Conservation (phyloP, 1,284 basidiomycete genomes). For the Naganishia sp. region DNA sequence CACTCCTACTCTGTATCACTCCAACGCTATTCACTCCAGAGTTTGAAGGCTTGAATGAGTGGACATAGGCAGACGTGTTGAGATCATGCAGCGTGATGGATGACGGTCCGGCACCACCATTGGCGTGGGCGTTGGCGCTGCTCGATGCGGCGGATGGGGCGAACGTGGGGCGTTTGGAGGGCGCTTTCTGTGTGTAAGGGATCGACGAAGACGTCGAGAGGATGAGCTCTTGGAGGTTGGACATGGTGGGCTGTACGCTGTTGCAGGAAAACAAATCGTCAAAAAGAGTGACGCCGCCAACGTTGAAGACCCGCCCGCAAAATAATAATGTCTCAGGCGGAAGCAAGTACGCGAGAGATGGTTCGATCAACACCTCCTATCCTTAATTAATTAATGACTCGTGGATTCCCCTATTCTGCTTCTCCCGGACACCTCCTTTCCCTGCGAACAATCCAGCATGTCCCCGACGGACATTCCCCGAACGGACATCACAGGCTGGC, state of each 20-base stretch:
- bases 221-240: conserved; percentile 46
- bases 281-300: no score
- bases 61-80: conserved; percentile 48
- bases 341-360: no score
- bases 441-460: no score
- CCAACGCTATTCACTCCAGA: conserved; percentile 43
- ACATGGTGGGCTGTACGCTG: neutral
- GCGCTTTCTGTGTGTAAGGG: conserved; percentile 36
- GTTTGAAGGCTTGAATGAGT: conserved; percentile 53
- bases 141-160: conserved; percentile 38
- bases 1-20: conserved; percentile 43
- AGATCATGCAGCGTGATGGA: conserved; percentile 54
- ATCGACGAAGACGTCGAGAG: conserved; percentile 46
- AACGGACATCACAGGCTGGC: conserved; percentile 77
- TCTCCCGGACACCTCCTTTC: no score
- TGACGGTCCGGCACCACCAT: conserved; percentile 41
- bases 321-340: no score
- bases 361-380: no score
- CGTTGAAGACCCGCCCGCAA: no score
- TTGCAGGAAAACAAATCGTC: no score
- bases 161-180: conserved; percentile 45
- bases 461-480: no score
- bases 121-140: neutral
- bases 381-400: no score
- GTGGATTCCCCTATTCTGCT: no score